Evolutionary conservation across 139 green algal genomes (phyloP), one percentile per base, ranked within the genome.

Genomic region (Chlorella sp.): DNA sequence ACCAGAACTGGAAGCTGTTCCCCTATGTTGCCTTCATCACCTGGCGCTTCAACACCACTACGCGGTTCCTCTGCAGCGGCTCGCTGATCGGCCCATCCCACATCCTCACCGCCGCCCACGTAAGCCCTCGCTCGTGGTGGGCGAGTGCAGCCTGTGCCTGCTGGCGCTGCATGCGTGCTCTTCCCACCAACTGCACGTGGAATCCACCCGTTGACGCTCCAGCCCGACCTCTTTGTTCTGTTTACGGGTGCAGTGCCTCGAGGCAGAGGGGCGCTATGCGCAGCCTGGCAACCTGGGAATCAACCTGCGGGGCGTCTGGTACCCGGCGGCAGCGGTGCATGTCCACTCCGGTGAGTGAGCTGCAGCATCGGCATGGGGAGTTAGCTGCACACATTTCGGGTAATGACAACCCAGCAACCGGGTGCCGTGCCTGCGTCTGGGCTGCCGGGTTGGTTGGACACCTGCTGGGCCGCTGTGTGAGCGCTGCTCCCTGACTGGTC

Each of bases 31-130:
- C 73, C 11, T 65, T 28, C 73, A n/a, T 80, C 3, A 16, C 38
- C 8, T 80, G 73, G 73, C 26, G 62, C 30, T 24, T 65, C 13
- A 32, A 34, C 28, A 19, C 38, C 46, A n/a, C 32, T 28, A 44
- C 22, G 28, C 13, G 26, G 30, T 6, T 1, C 17, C 38, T 51
- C 13, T 80, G 73, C 73, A 80, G 26, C 46, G 73, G 73, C 44
- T 80, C 73, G 14, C 44, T 80, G 11, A 32, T 80, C 8, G 73
- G 44, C 46, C 14, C 44, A 8, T n/a, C 19, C 32, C 36, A 32
- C 26, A 46, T 80, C 40, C 44, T 80, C 30, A 80, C 73, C 44
- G 73, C 73, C 6, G 73, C 73, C 3, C 73, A 80, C 46, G 64
- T 70, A 32, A 70, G 64, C 34, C 16, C 32, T 7, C 1, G 64